Conservation (phyloP, 2,329 filamentous ascomycete genomes). For the Pyrenophora tritici-repentis region DNA sequence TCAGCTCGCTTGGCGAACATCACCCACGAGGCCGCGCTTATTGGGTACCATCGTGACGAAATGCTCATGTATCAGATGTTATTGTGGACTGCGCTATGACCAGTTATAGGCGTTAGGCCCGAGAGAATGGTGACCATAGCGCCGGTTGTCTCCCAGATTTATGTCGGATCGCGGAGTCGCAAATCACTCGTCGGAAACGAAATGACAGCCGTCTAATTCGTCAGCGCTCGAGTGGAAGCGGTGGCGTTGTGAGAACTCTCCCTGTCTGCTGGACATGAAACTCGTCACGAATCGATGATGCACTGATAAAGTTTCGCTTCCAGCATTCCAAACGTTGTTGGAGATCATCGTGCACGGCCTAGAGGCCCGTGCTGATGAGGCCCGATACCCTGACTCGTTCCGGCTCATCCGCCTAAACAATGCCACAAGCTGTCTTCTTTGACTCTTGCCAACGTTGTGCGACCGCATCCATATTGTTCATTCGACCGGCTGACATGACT, state of each 20-base stretch:
- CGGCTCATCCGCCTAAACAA: conserved; percentile 13
- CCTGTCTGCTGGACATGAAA: conserved; percentile 5
- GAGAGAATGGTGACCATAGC: conserved; percentile 23
- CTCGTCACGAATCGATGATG: conserved; percentile 9
- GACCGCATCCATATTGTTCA: not conserved
- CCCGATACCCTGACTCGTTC: conserved; percentile 20
- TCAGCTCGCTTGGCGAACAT: conserved; percentile 20
- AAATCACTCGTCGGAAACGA: conserved; percentile 19
- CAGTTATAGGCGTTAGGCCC: conserved; percentile 23
- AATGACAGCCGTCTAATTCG: conserved; percentile 22
- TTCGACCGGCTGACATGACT: not conserved
- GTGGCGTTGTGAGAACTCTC: conserved; percentile 7
- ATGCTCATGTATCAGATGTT: conserved; percentile 10
- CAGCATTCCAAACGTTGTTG: conserved; percentile 14
- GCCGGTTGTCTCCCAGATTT: conserved; percentile 17
- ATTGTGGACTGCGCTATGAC: conserved; percentile 28
- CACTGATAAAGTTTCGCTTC: conserved; percentile 16
- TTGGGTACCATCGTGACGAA: conserved; percentile 15
- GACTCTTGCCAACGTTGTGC: conserved; percentile 4
- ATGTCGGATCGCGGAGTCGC: conserved; percentile 15
- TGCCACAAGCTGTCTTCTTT: conserved; percentile 3
- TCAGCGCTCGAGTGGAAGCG: conserved; percentile 6
- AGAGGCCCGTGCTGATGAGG: conserved; percentile 10
- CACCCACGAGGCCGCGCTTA: conserved; percentile 14
- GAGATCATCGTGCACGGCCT: conserved; percentile 15